Percentiles rank a stretch among this genome's conserved stretches.
Evolutionary conservation across 2,329 filamentous ascomycete species (phyloP).

Genomic region (Zasmidium citrigriseum): DNA sequence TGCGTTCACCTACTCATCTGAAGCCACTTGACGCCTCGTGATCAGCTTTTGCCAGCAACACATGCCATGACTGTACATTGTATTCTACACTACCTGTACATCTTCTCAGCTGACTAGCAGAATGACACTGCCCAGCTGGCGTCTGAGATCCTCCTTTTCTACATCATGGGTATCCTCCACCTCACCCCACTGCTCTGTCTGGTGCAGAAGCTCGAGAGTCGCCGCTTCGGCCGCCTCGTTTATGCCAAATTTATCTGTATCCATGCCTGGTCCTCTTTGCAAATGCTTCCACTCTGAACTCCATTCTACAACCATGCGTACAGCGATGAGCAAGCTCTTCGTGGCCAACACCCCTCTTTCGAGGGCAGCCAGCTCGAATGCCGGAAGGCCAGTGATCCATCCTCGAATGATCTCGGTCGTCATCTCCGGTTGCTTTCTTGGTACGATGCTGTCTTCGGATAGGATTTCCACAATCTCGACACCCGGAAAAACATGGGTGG

Average conservation of each 20-base stretch:
- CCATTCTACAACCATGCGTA: slow-evolving; percentile 82
- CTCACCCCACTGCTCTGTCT: slow-evolving; percentile 89
- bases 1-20: no score
- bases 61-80: slow-evolving; percentile 1
- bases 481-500: slow-evolving; percentile 77
- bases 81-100: neutral
- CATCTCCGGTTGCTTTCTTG: slow-evolving; percentile 68
- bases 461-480: slow-evolving; percentile 78
- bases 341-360: slow-evolving; percentile 81
- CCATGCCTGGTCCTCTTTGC: slow-evolving; percentile 42
- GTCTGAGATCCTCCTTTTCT: slow-evolving; percentile 81
- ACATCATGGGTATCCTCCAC: slow-evolving; percentile 99
- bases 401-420: slow-evolving; percentile 76
- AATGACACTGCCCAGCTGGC: slow-evolving; percentile 86
- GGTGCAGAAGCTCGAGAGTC: slow-evolving; percentile 85
- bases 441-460: slow-evolving; percentile 75
- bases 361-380: slow-evolving; percentile 82
- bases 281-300: slow-evolving; percentile 67
- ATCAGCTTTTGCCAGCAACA: neutral
- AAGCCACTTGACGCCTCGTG: neutral
- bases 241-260: slow-evolving; percentile 64
- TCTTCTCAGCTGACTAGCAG: slow-evolving; percentile 62
- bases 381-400: slow-evolving; percentile 72
- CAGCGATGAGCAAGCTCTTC: slow-evolving; percentile 81
- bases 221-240: slow-evolving; percentile 78